These are phyloP conservation scores for Parasitella parasitica DNA, from an alignment of 371 early-diverging fungal species.

Conservation along the genomic window DNA sequence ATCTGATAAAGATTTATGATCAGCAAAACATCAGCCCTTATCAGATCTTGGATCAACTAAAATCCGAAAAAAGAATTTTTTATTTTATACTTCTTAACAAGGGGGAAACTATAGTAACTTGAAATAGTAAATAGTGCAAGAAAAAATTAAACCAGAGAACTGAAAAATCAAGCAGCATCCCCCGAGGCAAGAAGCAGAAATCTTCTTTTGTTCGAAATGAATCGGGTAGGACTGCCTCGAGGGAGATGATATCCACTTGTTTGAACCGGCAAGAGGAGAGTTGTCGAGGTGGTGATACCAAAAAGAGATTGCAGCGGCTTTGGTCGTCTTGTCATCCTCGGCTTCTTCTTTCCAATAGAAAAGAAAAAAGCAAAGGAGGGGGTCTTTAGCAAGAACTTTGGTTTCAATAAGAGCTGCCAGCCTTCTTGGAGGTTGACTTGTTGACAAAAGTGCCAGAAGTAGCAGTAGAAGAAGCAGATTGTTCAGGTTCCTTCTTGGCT, in stretches of 20 bases:
- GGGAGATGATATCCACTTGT: constrained; percentile 4
- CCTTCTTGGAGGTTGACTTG: constrained; percentile 1
- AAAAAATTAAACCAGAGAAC: background rate
- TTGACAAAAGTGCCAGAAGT: background rate
- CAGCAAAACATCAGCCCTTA: background rate
- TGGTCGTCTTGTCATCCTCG: background rate
- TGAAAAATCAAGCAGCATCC: background rate
- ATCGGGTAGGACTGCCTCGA: constrained; percentile 3
- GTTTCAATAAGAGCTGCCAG: constrained; percentile 8
- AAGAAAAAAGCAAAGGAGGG: background rate
- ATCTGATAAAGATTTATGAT: constrained; percentile 1
- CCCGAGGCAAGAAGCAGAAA: constrained; percentile 4
- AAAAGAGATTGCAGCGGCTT: background rate
- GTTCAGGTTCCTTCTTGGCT: background rate
- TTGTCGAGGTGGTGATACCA: background rate
- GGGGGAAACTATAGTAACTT: background rate
- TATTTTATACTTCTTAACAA: background rate
- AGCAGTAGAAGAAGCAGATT: background rate
- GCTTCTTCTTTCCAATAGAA: background rate
- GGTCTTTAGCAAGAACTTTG: background rate
- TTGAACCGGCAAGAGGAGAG: background rate
- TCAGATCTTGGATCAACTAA: background rate
- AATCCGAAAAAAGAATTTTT: background rate
- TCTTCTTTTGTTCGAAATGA: background rate
- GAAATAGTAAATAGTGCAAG: too few relatives aligned